Evolutionary conservation across 2,329 filamentous ascomycete species (phyloP).

Genomic region (Fusarium globosum): DNA sequence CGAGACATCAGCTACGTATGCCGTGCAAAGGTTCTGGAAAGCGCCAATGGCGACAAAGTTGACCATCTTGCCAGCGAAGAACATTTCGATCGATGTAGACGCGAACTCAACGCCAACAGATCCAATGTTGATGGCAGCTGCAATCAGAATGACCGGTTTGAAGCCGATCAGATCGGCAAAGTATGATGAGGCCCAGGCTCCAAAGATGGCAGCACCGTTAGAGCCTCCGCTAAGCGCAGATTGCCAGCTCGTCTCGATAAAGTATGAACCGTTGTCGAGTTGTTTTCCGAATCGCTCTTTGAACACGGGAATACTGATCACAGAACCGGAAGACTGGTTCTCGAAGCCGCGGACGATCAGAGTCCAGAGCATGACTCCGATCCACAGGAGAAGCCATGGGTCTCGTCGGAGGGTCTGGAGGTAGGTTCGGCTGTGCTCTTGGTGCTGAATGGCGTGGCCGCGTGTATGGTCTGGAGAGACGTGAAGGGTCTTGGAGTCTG

Average conservation of each 20-base stretch:
- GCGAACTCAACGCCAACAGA: slow-evolving; percentile 48
- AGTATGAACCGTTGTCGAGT: slow-evolving; percentile 25
- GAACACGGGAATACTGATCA: slow-evolving; percentile 37
- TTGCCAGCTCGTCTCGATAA: slow-evolving; percentile 46
- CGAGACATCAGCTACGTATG: slow-evolving; percentile 53
- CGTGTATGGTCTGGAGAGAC: slow-evolving; percentile 4
- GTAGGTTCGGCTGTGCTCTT: slow-evolving; percentile 44
- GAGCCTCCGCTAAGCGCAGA: slow-evolving; percentile 44
- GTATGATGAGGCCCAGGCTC: slow-evolving; percentile 40
- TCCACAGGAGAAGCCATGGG: slow-evolving; percentile 47
- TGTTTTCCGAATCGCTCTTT: slow-evolving; percentile 33
- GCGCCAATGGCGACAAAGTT: slow-evolving; percentile 50
- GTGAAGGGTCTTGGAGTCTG: background rate
- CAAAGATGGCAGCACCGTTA: slow-evolving; percentile 41
- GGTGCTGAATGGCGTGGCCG: slow-evolving; percentile 46
- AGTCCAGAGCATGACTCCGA: slow-evolving; percentile 47
- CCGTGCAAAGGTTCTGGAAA: slow-evolving; percentile 52
- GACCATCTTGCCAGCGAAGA: slow-evolving; percentile 47
- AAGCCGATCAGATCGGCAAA: slow-evolving; percentile 42
- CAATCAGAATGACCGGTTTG: slow-evolving; percentile 33
- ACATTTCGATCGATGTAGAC: slow-evolving; percentile 46
- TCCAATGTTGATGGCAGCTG: slow-evolving; percentile 42
- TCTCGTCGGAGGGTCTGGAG: slow-evolving; percentile 42
- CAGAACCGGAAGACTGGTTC: slow-evolving; percentile 39
- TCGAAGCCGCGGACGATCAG: slow-evolving; percentile 47